A percentile compares a stretch with the other conserved stretches of the same genome.
phyloP scores from a whole-genome alignment of 2,329 filamentous ascomycete genomes.

The Hansfordia pulvinata region DNA sequence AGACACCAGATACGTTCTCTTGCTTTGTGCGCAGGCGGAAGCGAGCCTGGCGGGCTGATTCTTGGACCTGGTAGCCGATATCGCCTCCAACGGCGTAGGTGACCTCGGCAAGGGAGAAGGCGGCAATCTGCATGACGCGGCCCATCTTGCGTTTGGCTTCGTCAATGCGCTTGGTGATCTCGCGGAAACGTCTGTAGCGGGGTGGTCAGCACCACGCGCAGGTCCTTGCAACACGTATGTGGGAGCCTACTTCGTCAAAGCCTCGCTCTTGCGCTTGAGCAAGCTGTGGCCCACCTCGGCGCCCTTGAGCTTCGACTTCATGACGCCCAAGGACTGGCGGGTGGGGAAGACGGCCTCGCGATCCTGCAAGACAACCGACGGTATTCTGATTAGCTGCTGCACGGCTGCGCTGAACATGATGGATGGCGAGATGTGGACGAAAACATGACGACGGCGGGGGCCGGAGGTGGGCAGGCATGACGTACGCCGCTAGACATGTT shows the following conservation, averaged over 20 bases:
- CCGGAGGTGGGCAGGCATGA: too few species aligned
- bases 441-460: too few species aligned
- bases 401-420: too few species aligned
- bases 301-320: slow-evolving; percentile 97
- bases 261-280: slow-evolving; percentile 95
- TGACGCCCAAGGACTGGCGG: slow-evolving; percentile 87
- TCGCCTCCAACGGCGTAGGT: slow-evolving; percentile 93
- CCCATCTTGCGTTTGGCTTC: slow-evolving; percentile 99
- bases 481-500: too few species aligned
- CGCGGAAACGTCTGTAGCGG: slow-evolving; percentile 26
- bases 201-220: too few species aligned
- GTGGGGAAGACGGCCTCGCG: slow-evolving; percentile 96
- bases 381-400: too few species aligned
- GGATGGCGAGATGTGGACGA: too few species aligned
- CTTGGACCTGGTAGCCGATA: slow-evolving; percentile 94
- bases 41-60: slow-evolving; percentile 82
- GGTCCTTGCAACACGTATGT: slow-evolving; percentile 3
- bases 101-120: slow-evolving; percentile 93
- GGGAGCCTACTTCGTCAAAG: slow-evolving; percentile 72
- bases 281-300: slow-evolving; percentile 85
- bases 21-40: slow-evolving; percentile 92
- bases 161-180: slow-evolving; percentile 94
- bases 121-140: slow-evolving; percentile 96
- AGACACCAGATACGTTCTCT: slow-evolving; percentile 95
- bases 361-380: too few species aligned